Base-by-base conservation (phyloP, 495 filamentous ascomycete genomes). In the Clohesyomyces aquaticus region DNA sequence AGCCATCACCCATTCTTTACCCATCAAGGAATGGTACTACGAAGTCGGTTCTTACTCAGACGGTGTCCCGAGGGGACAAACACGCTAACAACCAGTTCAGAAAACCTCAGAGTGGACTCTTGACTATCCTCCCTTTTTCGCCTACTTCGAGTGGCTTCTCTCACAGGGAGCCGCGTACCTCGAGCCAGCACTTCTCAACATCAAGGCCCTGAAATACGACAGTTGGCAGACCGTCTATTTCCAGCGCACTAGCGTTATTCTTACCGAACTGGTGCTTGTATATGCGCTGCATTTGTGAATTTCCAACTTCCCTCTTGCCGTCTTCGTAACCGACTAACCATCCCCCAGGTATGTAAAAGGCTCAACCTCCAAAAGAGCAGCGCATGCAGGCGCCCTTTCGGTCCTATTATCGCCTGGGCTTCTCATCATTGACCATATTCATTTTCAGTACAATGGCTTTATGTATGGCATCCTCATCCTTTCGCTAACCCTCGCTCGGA, bases 401-500 rank as follows among this genome's bases (percentile, higher is more conserved):
- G 87, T 98, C 53, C 77, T 98, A 16, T 83, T 98, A 29, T 96
- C 92, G 1, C 94, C 94, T 1, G 94, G 93, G 27, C 83, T 98
- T 11, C 80, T 98, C 48, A 96, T 98, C 70, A 97, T 98, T 74
- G 94, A 98, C 71, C 94, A 98, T 73, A 95, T 98, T 64, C 94
- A 98, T 74, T 98, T 98, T 76, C 94, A 98, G 77, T 98, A 98
- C 79, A 98, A 98, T 76, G 94, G 94, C 53, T 92, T 92, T 76
- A 83, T 98, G 72, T 98, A 96, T 71, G 94, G 94, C 16, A 77
- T 98, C 32, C 76, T 98, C 41, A 82, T 97, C 22, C 77, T 92
- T 29, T 97, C 93, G 0, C 79, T 98, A 26, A 88, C 95, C 0
- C 75, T 92, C 57, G 91, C 90, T 1, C 87, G 91, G 38, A 87